Percentiles rank a stretch among this genome's conserved stretches.
These are phyloP conservation scores for Chlorella sp. DNA, from an alignment of 139 green algal species.

Conservation along the genomic window DNA sequence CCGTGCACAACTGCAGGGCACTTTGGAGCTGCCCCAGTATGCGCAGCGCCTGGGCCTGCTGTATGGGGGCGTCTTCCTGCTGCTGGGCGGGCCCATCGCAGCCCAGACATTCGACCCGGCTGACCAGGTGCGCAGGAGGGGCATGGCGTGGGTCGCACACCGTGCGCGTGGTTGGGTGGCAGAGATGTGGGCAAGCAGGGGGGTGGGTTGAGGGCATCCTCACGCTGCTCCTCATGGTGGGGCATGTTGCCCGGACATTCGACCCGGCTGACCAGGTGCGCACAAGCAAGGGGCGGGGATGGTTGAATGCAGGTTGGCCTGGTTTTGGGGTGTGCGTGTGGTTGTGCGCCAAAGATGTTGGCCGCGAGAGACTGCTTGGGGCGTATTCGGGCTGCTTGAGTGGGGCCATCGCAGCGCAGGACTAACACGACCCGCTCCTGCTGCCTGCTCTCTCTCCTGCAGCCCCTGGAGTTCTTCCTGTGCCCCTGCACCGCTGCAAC, in stretches of 20 bases:
- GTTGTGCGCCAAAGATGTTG: background rate
- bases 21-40: constrained; percentile 64
- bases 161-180: too few species aligned
- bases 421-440: too few species aligned
- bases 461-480: constrained; percentile 7
- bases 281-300: too few species aligned
- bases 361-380: too few species aligned
- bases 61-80: constrained; percentile 62
- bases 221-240: constrained; percentile 68
- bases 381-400: too few species aligned
- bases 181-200: too few species aligned
- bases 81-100: constrained; percentile 81
- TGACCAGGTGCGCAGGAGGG: constrained; percentile 48
- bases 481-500: constrained; percentile 49
- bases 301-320: too few species aligned
- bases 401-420: too few species aligned
- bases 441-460: background rate
- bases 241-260: constrained; percentile 88
- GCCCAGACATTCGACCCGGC: constrained; percentile 85
- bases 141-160: too few species aligned
- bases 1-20: constrained; percentile 55
- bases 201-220: constrained; percentile 61
- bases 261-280: constrained; percentile 66
- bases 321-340: background rate
- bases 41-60: constrained; percentile 62